Conservation (phyloP, 2,329 filamentous ascomycete genomes). For the Colletotrichum sp. region DNA sequence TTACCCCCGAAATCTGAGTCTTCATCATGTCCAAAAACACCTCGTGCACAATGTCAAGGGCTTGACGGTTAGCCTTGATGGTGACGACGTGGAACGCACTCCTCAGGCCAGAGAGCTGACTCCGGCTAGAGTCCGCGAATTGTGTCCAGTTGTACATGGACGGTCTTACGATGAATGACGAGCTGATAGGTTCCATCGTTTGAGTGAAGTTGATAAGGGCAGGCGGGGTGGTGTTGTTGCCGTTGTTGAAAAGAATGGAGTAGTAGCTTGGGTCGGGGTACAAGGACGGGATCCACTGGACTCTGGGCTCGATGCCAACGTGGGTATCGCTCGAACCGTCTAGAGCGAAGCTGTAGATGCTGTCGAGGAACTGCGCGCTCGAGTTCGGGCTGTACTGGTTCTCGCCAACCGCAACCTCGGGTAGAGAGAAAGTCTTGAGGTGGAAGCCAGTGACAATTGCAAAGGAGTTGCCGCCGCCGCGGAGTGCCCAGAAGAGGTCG, state of each 20-base stretch:
- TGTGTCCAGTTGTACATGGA: background rate
- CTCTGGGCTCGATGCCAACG: background rate
- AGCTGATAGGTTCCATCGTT: background rate
- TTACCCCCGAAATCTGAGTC: background rate
- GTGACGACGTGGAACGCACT: background rate
- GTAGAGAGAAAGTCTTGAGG: conserved; percentile 20
- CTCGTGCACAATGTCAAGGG: background rate
- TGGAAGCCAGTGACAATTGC: conserved; percentile 37
- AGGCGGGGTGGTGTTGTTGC: background rate
- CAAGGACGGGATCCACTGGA: background rate
- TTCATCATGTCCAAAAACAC: background rate
- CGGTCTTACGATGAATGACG: background rate
- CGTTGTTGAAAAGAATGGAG: background rate
- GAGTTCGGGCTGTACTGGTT: background rate
- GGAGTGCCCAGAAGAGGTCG: conserved; percentile 50
- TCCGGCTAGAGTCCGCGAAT: background rate
- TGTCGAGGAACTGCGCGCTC: background rate
- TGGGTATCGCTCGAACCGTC: background rate
- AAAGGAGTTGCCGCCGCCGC: conserved; percentile 44
- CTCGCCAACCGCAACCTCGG: background rate
- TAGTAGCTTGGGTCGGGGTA: background rate
- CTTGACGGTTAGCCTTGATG: background rate
- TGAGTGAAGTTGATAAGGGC: background rate
- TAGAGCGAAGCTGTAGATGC: background rate
- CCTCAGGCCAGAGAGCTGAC: background rate